Conservation (phyloP, 164 flowering plant genomes). For the Aristolochia californica region DNA sequence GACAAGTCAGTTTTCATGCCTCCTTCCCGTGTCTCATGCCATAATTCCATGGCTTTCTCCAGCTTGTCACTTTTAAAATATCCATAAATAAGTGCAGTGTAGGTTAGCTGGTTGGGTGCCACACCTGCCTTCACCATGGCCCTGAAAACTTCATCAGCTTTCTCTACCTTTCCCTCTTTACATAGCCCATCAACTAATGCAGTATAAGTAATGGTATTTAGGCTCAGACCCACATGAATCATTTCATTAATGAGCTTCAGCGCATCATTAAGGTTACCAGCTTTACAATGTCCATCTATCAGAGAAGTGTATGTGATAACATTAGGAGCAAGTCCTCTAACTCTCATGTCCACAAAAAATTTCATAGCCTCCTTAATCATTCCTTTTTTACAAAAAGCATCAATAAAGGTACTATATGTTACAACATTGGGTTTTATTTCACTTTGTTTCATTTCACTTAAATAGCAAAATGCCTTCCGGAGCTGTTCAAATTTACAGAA, state of each 20-base stretch:
- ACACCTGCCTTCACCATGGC: conserved; percentile 40
- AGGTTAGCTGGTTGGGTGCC: conserved; percentile 37
- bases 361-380: conserved; percentile 65
- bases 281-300: conserved; percentile 68
- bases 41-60: conserved; percentile 34
- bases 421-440: conserved; percentile 76
- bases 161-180: conserved; percentile 43
- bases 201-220: conserved; percentile 65
- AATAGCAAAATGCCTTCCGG: conserved; percentile 44
- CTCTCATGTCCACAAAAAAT: conserved; percentile 64
- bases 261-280: conserved; percentile 49
- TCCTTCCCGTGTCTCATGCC: conserved; percentile 44
- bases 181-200: conserved; percentile 66
- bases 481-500: conserved; percentile 53
- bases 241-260: conserved; percentile 53
- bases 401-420: conserved; percentile 75
- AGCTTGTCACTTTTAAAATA: conserved; percentile 36
- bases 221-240: conserved; percentile 33
- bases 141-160: conserved; percentile 55
- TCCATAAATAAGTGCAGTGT: conserved; percentile 68
- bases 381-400: conserved; percentile 79
- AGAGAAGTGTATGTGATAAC: conserved; percentile 71
- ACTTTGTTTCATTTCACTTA: conserved; percentile 47
- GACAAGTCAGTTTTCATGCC: conserved; percentile 36
- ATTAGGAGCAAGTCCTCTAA: conserved; percentile 58